Percentiles rank a stretch among this genome's conserved stretches.
phyloP scores from a whole-genome alignment of 148 eudicot genomes.

The Diospyros lotus region DNA sequence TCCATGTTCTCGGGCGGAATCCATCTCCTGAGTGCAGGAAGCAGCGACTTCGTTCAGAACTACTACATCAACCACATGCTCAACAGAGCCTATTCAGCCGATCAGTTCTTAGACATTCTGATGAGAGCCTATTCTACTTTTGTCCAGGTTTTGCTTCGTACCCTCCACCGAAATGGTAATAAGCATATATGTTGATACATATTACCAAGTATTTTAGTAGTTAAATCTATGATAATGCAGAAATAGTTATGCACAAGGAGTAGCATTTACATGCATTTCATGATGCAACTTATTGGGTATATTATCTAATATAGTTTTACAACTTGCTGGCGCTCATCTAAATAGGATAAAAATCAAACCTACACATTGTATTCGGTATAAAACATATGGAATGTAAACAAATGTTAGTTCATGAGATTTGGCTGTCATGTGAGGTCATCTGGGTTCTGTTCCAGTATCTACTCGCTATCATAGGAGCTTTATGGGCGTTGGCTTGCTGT shows the following conservation, averaged over 20 bases:
- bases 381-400: constrained; percentile 4
- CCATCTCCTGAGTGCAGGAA: constrained; percentile 79
- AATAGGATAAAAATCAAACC: too few species aligned
- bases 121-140: constrained; percentile 48
- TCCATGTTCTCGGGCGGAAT: constrained; percentile 67
- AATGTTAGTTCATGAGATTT: not conserved
- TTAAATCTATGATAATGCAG: not conserved
- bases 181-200: not conserved
- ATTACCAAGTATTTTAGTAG: not conserved
- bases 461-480: too few species aligned
- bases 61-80: constrained; percentile 67
- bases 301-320: not conserved
- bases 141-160: constrained; percentile 46
- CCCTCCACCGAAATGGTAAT: not conserved
- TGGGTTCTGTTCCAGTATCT: too few species aligned
- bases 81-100: constrained; percentile 48
- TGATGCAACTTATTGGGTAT: not conserved
- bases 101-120: constrained; percentile 63
- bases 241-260: not conserved
- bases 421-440: not conserved
- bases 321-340: too few species aligned
- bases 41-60: constrained; percentile 83
- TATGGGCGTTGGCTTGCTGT: too few species aligned
- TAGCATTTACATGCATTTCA: not conserved
- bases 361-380: not conserved